phyloP scores from a whole-genome alignment of 495 filamentous ascomycete genomes.

The Penicillium desertorum region DNA sequence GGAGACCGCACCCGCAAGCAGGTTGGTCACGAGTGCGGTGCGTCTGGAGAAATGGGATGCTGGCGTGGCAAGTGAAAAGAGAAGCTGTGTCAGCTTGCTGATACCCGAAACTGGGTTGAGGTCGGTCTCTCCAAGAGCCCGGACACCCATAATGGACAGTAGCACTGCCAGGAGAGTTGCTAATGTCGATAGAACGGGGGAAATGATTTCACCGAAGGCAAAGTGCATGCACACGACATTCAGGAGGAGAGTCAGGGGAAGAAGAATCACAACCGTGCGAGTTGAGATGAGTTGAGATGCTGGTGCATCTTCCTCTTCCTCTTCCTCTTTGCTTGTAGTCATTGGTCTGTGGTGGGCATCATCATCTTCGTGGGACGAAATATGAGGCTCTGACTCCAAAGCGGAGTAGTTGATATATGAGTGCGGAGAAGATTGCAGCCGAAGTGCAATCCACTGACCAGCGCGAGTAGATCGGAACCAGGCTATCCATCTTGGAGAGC shows the following conservation, averaged over 20 bases:
- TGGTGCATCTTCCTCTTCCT: constrained; percentile 73
- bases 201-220: constrained; percentile 65
- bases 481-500: constrained; percentile 40
- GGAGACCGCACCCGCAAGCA: constrained; percentile 88
- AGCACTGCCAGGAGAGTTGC: constrained; percentile 86
- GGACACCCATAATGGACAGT: constrained; percentile 91
- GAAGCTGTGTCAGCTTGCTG: constrained; percentile 90
- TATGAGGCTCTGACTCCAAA: constrained; percentile 26
- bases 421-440: constrained; percentile 22
- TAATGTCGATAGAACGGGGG: constrained; percentile 68
- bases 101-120: constrained; percentile 97
- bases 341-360: constrained; percentile 7
- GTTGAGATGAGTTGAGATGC: constrained; percentile 77
- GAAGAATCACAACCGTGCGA: constrained; percentile 67
- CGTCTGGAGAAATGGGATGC: constrained; percentile 59
- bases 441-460: constrained; percentile 29
- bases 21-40: constrained; percentile 80
- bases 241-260: constrained; percentile 71
- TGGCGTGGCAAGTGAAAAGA: constrained; percentile 88
- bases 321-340: constrained; percentile 33
- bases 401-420: constrained; percentile 45
- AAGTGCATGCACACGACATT: constrained; percentile 78
- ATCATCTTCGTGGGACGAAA: constrained; percentile 7
- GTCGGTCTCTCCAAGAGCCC: constrained; percentile 93
- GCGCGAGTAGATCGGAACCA: constrained; percentile 26